These are phyloP conservation scores for Rauvolfia tetraphylla DNA, from an alignment of 257 asterid genomes.

Conservation along the genomic window DNA sequence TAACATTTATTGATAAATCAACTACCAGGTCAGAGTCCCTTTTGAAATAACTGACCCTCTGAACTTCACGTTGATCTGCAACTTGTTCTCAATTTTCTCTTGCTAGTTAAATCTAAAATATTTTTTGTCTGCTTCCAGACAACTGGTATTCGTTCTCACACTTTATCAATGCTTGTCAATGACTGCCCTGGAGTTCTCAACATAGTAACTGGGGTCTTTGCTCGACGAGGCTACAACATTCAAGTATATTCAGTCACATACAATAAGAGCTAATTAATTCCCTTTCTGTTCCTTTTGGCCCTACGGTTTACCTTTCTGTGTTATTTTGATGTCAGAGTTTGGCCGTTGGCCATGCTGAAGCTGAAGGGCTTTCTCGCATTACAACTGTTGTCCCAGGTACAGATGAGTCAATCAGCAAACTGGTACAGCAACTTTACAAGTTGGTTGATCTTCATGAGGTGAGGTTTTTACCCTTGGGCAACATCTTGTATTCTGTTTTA, in stretches of 20 bases:
- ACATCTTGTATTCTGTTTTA: background rate
- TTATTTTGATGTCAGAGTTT: conserved; percentile 59
- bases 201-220: conserved; percentile 84
- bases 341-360: conserved; percentile 97
- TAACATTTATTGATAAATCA: background rate
- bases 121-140: conserved; percentile 47
- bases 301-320: conserved; percentile 11
- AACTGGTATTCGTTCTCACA: conserved; percentile 90
- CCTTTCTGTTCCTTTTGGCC: conserved; percentile 7
- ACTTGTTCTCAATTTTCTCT: background rate
- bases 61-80: background rate
- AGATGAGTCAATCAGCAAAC: conserved; percentile 74
- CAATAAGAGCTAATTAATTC: background rate
- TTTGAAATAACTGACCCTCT: background rate
- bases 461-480: conserved; percentile 8
- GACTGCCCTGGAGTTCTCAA: conserved; percentile 98
- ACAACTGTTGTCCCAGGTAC: conserved; percentile 99
- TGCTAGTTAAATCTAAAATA: background rate
- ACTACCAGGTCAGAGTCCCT: background rate
- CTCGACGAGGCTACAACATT: conserved; percentile 96
- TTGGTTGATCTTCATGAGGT: conserved; percentile 92
- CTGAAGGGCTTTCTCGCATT: conserved; percentile 88
- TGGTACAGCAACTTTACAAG: conserved; percentile 81
- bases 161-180: conserved; percentile 86
- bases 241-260: conserved; percentile 44